Evolutionary conservation across 2,329 filamentous ascomycete genomes (phyloP).

Genomic region (Aspergillus terreus): DNA sequence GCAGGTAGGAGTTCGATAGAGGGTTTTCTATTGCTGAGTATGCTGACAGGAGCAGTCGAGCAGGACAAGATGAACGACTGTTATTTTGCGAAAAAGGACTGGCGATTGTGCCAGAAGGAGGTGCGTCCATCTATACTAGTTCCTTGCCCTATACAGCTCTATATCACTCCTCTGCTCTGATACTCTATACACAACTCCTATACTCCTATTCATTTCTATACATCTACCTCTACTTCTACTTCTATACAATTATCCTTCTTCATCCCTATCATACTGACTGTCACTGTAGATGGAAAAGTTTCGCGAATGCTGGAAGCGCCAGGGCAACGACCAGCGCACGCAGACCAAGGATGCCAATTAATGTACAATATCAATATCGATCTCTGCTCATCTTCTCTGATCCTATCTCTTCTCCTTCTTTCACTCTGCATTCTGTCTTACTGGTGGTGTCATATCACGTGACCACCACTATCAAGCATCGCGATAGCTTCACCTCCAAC

Average conservation of each 20-base stretch:
- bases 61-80: conserved; percentile 91
- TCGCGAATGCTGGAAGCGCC: conserved; percentile 83
- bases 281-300: conserved; percentile 79
- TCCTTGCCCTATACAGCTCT: neutral
- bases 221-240: neutral
- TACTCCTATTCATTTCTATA: neutral
- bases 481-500: conserved; percentile 8
- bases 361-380: neutral
- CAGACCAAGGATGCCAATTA: conserved; percentile 61
- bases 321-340: conserved; percentile 83
- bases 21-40: neutral
- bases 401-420: too few species aligned
- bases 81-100: conserved; percentile 94
- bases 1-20: conserved; percentile 57
- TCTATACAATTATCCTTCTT: too few species aligned
- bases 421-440: too few species aligned
- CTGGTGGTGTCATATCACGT: conserved; percentile 18
- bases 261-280: neutral
- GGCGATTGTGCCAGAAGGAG: conserved; percentile 83
- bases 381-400: too few species aligned
- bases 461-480: conserved; percentile 10
- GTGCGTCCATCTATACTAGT: conserved; percentile 53
- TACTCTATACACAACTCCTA: neutral
- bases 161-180: neutral
- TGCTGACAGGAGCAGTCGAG: conserved; percentile 58